A percentile compares a stretch with the other conserved stretches of the same genome.
Evolutionary conservation across 352 stramenopile genomes (phyloP).

Genomic region (Phytopythium litorale): DNA sequence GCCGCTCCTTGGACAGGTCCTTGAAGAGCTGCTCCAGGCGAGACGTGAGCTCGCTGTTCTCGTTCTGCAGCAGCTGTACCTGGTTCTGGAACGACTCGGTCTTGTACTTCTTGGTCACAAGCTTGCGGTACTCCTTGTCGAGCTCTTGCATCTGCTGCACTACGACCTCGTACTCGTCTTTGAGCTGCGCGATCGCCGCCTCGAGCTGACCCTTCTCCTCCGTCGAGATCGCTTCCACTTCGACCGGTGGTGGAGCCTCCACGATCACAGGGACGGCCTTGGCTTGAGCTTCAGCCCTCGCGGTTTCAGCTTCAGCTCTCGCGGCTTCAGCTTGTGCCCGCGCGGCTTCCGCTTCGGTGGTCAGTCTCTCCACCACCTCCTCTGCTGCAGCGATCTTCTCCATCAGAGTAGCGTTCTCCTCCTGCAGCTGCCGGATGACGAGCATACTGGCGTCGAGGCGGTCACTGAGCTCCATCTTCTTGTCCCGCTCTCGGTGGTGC

Average conservation of each 20-base stretch:
- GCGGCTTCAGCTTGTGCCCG: not conserved
- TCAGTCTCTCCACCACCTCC: not conserved
- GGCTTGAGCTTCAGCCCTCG: not conserved
- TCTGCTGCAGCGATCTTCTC: constrained; percentile 6
- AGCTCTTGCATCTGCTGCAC: constrained; percentile 27
- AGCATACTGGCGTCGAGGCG: constrained; percentile 9
- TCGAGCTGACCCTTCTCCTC: constrained; percentile 10
- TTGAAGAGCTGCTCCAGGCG: constrained; percentile 34
- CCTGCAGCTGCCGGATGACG: constrained; percentile 22
- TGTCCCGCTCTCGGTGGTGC: constrained; percentile 15
- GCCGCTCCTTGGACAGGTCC: constrained; percentile 35
- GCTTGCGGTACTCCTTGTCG: constrained; percentile 42
- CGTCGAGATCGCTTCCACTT: constrained; percentile 11
- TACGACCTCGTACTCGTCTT: constrained; percentile 11
- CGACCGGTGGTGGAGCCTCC: constrained; percentile 6
- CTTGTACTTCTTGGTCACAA: constrained; percentile 70
- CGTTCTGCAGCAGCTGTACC: constrained; percentile 56
- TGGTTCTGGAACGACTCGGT: constrained; percentile 74
- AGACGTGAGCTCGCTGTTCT: constrained; percentile 48
- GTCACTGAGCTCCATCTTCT: constrained; percentile 11
- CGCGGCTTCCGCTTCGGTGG: constrained; percentile 2
- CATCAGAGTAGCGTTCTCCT: constrained; percentile 20
- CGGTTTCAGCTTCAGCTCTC: not conserved
- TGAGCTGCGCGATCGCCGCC: constrained; percentile 11
- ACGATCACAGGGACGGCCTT: not conserved